Base-by-base conservation (phyloP, 371 early-diverging fungal genomes). In the Nematocida sp. region DNA sequence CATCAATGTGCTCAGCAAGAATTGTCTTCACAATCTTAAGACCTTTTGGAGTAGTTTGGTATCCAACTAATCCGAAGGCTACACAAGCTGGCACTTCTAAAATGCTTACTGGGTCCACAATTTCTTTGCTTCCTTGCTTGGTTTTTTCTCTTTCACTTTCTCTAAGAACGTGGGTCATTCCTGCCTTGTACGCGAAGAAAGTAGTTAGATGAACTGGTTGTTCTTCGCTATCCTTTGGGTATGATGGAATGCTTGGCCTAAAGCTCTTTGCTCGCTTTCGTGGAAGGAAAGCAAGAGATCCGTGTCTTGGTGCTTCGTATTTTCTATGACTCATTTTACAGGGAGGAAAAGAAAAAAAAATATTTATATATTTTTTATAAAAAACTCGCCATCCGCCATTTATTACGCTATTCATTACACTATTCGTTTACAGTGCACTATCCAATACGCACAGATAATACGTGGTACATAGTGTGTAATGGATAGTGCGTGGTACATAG, bases 141-240 rank as follows among this genome's bases (percentile, higher is more conserved):
- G 61, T 79, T 65, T 63, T 80, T 77, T 35, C 63, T 67, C 65
- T 65, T 42, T 77, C 55, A 55, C 55, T 86, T 85, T 94, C 94
- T 82, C 97, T 91, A 78, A 99, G 93, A 82, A 97, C 89, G 88
- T 99, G 97, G 84, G 96, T 94, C 97, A 97, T 97, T 85, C 97
- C 97, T 67, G 94, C 95, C 91, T 97, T 97, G 91, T 96, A 97
- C 80, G 90, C 95, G 84, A 96, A 86, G 90, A 94, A 97, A 82
- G 93, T 96, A 65, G 96, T 95, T 85, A 95, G 86, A 88, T 96
- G 96, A 79, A 94, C 93, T 69, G 92, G 89, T 88, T 93, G 90
- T 84, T 86, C 86, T 71, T 89, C 84, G 86, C 94, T 92, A 87
- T 98, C 99, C 88, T 90, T 90, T 84, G 96, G 96, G 90, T 92